Base-by-base conservation (phyloP, 805 yeast species). In the Zygosaccharomyces lentus region DNA sequence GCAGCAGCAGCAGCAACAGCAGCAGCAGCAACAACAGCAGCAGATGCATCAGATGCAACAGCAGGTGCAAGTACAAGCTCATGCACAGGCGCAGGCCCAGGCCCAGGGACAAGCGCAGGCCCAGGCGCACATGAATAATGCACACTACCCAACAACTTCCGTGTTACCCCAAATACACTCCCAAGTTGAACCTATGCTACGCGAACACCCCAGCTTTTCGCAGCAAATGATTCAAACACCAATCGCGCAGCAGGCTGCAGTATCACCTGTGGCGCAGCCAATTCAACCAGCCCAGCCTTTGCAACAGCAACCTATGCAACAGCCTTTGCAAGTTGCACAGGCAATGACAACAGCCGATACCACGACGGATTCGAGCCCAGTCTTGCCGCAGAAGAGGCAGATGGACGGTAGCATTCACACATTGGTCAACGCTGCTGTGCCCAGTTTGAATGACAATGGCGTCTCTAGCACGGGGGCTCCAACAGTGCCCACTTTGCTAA, bases 391-490 rank as follows among this genome's bases (percentile, higher is more conserved):
- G 40, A 64, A 62, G 43, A 61, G 67, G 51, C 50, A 57, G 6
- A 47, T 53, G 42, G 65, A 60, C 35, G 62, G 60, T 12, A 61
- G 58, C 9, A 62, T 61, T 39, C 54, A 61, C 41, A 59, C 64
- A 1, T 46, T 60, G 35, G 62, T 62, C 4, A 56, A 58, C 44
- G 66, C 65, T 46, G 60, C 66, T 16, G 53, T 55, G 5, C 45
- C 49, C n/a, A 34, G 41, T 3, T 41, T 24, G 9, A 26, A 21
- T 24, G 45, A 43, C 3, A 45, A 16, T 23, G 40, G 24, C 5
- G 16, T 13, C n/a, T 29, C 32, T 16, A 29, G n/a, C 15, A 7
- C 32, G 15, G 16, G 16, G 30, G 45, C 40, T 7, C 25, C 38
- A 12, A 48, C 41, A 26, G 44, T 45, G 12, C 44, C 53, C 19